Base-by-base conservation (phyloP, 1,139 yeast genomes). In the Geotrichum carabidarum region DNA sequence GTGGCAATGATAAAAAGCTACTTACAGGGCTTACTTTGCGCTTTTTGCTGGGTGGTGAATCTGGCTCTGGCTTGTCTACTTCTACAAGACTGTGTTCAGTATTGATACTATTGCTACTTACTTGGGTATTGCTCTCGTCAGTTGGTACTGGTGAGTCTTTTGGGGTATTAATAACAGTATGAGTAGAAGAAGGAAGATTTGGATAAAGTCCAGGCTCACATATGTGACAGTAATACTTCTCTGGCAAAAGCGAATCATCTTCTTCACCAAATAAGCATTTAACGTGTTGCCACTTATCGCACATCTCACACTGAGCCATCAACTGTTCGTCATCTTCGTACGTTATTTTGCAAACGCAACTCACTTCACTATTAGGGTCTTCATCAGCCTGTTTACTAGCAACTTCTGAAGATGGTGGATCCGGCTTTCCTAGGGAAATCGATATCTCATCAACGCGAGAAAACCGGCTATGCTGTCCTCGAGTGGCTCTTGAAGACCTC, bases 281-380 rank as follows among this genome's bases (percentile, higher is more conserved):
- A 37, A 83, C 80, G 67, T 89, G 96, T 66, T 89, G 96, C 96
- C 96, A 89, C 11, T 89, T 82, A 53, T 77, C 70, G 67, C 96
- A 89, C 22, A 71, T 65, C 54, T 86, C 95, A 70, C 96, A 89
- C 65, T 85, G 87, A 36, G 86, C 81, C 91, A 87, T 86, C 37
- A 78, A 76, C 6, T 86, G 82, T 22, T 78, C 76, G 18, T 75
- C 74, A 58, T 84, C 90, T 5, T 77, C 79, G 1, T 77, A 83
- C 55, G 77, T 86, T 59, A 82, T 80, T 35, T 35, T 38, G 62
- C 84, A 83, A n/a, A 77, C 79, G 67, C 95, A 87, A 38, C 81
- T 72, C 5, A 85, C 57, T 18, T 36, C 44, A n/a, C 53, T 53
- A n/a, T 31, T 44, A 30, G 37, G 11, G 37, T 32, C 53, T 36